Conservation (phyloP, 257 asterid species). For the Solanum infundibuliforme region DNA sequence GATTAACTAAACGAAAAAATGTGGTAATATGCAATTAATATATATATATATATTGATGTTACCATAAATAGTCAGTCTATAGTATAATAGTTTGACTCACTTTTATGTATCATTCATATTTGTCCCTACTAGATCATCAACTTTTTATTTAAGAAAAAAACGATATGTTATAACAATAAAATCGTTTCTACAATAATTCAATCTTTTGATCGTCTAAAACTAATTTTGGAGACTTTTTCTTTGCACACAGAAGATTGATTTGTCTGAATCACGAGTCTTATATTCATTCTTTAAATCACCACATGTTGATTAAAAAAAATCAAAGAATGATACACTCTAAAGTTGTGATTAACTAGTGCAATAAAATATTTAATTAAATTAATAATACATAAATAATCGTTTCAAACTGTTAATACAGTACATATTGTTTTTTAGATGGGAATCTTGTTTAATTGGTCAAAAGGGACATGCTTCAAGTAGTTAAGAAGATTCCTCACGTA, state of each 20-base stretch:
- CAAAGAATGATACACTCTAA: too few relatives aligned
- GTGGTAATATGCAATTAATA: neutral
- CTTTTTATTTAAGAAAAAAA: neutral
- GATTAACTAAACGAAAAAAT: neutral
- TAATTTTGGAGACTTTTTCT: neutral
- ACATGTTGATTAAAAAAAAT: too few relatives aligned
- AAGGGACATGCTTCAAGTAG: neutral
- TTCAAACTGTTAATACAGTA: neutral
- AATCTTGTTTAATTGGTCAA: neutral
- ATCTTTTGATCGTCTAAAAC: neutral
- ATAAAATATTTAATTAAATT: too few relatives aligned
- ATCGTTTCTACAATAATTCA: neutral
- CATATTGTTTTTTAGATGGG: neutral
- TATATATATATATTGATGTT: too few relatives aligned
- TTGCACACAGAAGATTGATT: fast-evolving
- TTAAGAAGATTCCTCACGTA: neutral
- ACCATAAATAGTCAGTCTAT: too few relatives aligned
- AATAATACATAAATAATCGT: neutral
- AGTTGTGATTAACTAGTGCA: too few relatives aligned
- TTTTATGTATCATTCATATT: too few relatives aligned
- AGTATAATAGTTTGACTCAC: too few relatives aligned
- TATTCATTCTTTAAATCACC: neutral
- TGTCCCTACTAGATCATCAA: neutral
- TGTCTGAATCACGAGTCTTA: neutral
- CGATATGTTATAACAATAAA: neutral